Evolutionary conservation across 495 filamentous ascomycete species (phyloP).

Genomic region (Penicillium lagena): DNA sequence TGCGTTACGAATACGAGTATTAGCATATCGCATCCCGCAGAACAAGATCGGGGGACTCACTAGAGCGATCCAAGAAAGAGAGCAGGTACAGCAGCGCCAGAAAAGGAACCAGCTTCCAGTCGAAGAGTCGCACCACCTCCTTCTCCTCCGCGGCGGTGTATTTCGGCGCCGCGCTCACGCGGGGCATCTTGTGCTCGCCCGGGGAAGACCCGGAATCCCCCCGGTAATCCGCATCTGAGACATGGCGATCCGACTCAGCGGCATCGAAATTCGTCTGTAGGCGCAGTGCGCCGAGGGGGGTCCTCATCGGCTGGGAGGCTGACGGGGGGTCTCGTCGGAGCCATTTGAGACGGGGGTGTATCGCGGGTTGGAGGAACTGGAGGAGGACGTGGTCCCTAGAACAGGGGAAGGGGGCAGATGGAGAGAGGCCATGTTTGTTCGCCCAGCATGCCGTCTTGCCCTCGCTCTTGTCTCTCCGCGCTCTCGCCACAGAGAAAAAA

Average conservation of each 20-base stretch:
- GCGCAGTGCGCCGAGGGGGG: constrained; percentile 15
- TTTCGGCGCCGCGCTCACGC: constrained; percentile 6
- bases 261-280: constrained; percentile 32
- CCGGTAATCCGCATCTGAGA: constrained; percentile 15
- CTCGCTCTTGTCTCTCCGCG: too few relatives aligned
- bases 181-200: constrained; percentile 13
- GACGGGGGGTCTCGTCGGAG: constrained; percentile 17
- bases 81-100: constrained; percentile 77
- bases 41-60: constrained; percentile 33
- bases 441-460: too few relatives aligned
- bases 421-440: constrained; percentile 17
- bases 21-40: background rate
- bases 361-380: constrained; percentile 22
- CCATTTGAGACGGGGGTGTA: constrained; percentile 32
- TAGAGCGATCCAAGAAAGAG: constrained; percentile 72
- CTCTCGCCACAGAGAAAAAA: too few relatives aligned
- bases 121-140: constrained; percentile 65
- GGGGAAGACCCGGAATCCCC: constrained; percentile 20
- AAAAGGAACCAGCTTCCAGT: constrained; percentile 70
- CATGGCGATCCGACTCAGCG: constrained; percentile 5
- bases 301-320: constrained; percentile 4
- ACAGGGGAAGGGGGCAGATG: constrained; percentile 19
- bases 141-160: constrained; percentile 74
- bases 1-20: constrained; percentile 16
- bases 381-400: constrained; percentile 19